These are phyloP conservation scores for Oryza meridionalis DNA, from an alignment of 176 grass and related monocot genomes.

Conservation along the genomic window DNA sequence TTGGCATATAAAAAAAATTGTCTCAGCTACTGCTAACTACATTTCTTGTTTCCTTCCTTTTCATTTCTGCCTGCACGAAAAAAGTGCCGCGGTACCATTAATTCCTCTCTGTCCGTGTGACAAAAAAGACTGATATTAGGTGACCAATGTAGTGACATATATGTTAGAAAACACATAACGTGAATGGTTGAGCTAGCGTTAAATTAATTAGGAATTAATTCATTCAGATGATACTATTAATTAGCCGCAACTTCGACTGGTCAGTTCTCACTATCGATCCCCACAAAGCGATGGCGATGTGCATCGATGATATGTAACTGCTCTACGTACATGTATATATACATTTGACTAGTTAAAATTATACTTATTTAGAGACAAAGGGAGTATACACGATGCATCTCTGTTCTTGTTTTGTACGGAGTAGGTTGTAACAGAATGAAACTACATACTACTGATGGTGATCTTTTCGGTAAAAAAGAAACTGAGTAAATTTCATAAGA, in stretches of 20 bases:
- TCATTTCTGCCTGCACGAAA: not conserved
- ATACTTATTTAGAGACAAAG: too few relatives aligned
- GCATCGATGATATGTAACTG: not conserved
- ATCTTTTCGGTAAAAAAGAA: not conserved
- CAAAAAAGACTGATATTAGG: not conserved
- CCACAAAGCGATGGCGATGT: not conserved
- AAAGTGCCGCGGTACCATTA: not conserved
- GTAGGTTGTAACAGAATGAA: too few relatives aligned
- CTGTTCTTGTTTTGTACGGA: not conserved
- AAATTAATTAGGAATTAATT: not conserved
- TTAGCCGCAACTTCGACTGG: not conserved
- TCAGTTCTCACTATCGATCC: not conserved
- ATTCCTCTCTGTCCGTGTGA: not conserved
- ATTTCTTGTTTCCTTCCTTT: not conserved
- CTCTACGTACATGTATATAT: too few relatives aligned
- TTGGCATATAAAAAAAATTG: not conserved
- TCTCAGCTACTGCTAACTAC: not conserved
- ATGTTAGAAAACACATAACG: not conserved
- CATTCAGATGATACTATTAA: not conserved
- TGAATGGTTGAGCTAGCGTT: not conserved
- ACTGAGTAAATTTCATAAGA: too few relatives aligned
- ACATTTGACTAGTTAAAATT: too few relatives aligned
- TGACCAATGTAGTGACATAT: not conserved
- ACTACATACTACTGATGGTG: not conserved
- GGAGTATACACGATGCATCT: not conserved